Evolutionary conservation across 176 grass and related monocot species (phyloP).

Genomic region (Aegilops longissima): DNA sequence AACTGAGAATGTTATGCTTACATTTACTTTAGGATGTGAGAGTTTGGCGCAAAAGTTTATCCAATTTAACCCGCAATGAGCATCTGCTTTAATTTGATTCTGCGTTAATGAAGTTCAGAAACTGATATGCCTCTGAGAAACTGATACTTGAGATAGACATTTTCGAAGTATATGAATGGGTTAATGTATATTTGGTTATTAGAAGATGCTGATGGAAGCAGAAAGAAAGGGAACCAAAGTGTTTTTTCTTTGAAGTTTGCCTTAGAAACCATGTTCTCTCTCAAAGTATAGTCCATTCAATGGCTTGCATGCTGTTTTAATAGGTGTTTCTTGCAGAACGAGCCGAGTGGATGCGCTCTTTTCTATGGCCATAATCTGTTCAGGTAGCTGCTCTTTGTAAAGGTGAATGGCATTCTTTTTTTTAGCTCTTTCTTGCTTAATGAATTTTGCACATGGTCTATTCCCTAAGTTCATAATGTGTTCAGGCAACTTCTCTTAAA

Average conservation of each 20-base stretch:
- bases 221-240: not conserved
- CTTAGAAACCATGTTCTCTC: no score
- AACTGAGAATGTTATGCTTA: not conserved
- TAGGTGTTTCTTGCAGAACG: not conserved
- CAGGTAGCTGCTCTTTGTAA: not conserved
- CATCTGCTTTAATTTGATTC: not conserved
- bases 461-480: not conserved
- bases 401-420: not conserved
- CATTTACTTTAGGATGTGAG: not conserved
- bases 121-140: not conserved
- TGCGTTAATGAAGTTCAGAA: not conserved
- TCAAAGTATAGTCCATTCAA: not conserved
- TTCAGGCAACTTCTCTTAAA: no score
- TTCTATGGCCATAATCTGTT: not conserved
- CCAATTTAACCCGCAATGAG: not conserved
- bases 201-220: not conserved
- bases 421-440: not conserved
- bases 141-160: not conserved
- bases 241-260: no score
- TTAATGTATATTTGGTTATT: not conserved
- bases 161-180: not conserved
- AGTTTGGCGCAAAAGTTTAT: not conserved
- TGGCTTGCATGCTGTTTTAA: not conserved
- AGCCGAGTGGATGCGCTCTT: not conserved
- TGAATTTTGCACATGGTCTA: not conserved